phyloP scores from a whole-genome alignment of 2,329 filamentous ascomycete genomes.

The Diaporthe sp. region DNA sequence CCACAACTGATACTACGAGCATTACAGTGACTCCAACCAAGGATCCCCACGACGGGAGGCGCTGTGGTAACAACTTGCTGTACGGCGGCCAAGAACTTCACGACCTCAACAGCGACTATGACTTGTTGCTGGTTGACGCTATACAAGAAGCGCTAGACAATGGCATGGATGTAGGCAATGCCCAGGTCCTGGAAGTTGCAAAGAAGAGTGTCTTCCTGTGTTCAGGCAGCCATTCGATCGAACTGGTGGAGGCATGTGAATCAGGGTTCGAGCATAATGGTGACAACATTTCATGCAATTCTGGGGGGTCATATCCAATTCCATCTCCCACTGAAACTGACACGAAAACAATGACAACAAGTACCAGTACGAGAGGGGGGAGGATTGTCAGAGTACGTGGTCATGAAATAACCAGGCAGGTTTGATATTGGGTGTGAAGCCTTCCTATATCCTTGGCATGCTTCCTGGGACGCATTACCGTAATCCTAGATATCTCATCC shows the following conservation, averaged over 20 bases:
- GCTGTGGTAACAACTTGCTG: not conserved
- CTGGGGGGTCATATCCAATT: not conserved
- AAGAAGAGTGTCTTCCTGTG: slow-evolving; percentile 33
- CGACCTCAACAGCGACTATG: slow-evolving; percentile 32
- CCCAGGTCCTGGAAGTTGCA: not conserved
- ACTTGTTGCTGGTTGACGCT: slow-evolving; percentile 3
- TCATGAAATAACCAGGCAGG: too few relatives aligned
- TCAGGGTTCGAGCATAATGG: not conserved
- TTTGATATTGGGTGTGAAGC: not conserved
- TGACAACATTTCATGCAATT: slow-evolving; percentile 1
- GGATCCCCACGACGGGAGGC: not conserved
- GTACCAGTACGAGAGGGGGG: too few relatives aligned
- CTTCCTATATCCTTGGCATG: not conserved
- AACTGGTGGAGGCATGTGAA: slow-evolving; percentile 16
- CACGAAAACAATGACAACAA: not conserved
- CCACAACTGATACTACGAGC: slow-evolving; percentile 7
- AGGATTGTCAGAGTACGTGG: not conserved
- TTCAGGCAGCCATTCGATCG: not conserved
- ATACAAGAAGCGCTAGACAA: not conserved
- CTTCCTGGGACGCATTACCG: not conserved
- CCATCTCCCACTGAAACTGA: not conserved
- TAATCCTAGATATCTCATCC: not conserved
- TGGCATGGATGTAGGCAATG: slow-evolving; percentile 6
- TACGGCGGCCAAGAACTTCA: slow-evolving; percentile 34
- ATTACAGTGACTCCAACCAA: not conserved